Percentiles rank a stretch among this genome's conserved stretches.
Evolutionary conservation across 2,329 filamentous ascomycete genomes (phyloP).

Genomic region (Metarhizium anisopliae): DNA sequence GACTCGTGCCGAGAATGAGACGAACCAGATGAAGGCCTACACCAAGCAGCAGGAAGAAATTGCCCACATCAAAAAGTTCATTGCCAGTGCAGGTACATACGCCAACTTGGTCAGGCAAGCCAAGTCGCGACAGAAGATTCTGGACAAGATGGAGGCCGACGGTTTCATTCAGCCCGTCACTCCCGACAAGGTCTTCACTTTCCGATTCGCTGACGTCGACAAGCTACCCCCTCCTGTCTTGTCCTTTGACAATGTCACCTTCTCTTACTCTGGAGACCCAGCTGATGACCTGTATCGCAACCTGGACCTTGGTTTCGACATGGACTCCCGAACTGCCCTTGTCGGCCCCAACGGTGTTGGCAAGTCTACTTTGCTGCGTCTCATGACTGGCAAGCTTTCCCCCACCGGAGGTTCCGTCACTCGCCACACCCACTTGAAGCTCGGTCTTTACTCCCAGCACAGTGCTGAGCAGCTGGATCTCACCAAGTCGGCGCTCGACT

Average conservation of each 20-base stretch:
- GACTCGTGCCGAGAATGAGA: constrained; percentile 88
- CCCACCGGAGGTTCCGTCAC: constrained; percentile 75
- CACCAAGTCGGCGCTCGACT: constrained; percentile 95
- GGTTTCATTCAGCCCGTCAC: constrained; percentile 91
- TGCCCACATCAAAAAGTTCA: constrained; percentile 99
- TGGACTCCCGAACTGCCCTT: constrained; percentile 95
- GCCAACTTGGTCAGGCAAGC: constrained; percentile 98
- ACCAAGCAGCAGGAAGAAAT: constrained; percentile 99
- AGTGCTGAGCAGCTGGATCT: constrained; percentile 96
- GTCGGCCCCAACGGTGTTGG: constrained; percentile 98
- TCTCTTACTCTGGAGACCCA: constrained; percentile 87
- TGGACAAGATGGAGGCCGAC: constrained; percentile 99
- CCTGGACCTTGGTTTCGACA: constrained; percentile 97
- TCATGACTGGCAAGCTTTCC: constrained; percentile 93
- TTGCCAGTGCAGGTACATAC: constrained; percentile 98
- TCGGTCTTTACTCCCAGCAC: constrained; percentile 97
- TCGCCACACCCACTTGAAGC: constrained; percentile 95
- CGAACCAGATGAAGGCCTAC: constrained; percentile 98
- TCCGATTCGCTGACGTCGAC: constrained; percentile 97
- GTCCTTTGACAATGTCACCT: constrained; percentile 94
- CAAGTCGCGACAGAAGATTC: constrained; percentile 98
- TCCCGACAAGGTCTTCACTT: constrained; percentile 83
- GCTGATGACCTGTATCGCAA: constrained; percentile 94
- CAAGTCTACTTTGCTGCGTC: constrained; percentile 89
- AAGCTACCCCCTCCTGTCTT: constrained; percentile 97